These are phyloP conservation scores for Pelagophyceae sp. DNA, from an alignment of 352 stramenopile species.

Conservation along the genomic window DNA sequence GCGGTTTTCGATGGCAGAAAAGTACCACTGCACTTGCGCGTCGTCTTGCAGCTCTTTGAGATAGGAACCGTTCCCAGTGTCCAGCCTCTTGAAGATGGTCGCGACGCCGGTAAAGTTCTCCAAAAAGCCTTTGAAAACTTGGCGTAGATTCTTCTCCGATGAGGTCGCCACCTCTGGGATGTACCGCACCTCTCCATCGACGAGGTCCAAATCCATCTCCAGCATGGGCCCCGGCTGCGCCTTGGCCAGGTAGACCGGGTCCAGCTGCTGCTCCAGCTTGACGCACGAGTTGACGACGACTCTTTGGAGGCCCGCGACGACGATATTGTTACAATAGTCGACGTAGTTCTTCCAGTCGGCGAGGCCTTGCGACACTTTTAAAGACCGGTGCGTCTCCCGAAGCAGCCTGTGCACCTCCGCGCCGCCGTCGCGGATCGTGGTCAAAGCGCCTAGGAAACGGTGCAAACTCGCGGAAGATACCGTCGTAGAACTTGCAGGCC, in stretches of 20 bases:
- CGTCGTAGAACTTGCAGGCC: background rate
- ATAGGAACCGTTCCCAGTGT: conserved; percentile 70
- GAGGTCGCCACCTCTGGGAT: conserved; percentile 30
- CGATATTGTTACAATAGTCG: conserved; percentile 76
- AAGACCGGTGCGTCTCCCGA: conserved; percentile 72
- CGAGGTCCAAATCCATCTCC: conserved; percentile 78
- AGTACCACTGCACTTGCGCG: conserved; percentile 55
- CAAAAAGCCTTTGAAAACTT: conserved; percentile 37
- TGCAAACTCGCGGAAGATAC: background rate
- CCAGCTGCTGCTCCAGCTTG: conserved; percentile 64
- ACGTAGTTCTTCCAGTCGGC: conserved; percentile 82
- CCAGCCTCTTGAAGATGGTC: conserved; percentile 48
- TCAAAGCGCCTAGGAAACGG: too few species aligned
- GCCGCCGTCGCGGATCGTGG: too few species aligned
- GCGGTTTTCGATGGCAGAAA: conserved; percentile 66
- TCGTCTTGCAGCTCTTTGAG: conserved; percentile 75
- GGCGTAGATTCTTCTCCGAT: conserved; percentile 27
- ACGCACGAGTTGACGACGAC: conserved; percentile 60
- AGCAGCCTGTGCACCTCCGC: conserved; percentile 72
- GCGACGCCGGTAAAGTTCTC: conserved; percentile 33
- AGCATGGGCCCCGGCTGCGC: conserved; percentile 70
- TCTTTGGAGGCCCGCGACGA: conserved; percentile 64
- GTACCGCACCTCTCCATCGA: conserved; percentile 51
- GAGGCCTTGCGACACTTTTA: conserved; percentile 73
- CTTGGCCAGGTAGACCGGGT: conserved; percentile 62